These are phyloP conservation scores for Debaryomycetaceae sp. DNA, from an alignment of 1,139 yeast species.

Conservation along the genomic window DNA sequence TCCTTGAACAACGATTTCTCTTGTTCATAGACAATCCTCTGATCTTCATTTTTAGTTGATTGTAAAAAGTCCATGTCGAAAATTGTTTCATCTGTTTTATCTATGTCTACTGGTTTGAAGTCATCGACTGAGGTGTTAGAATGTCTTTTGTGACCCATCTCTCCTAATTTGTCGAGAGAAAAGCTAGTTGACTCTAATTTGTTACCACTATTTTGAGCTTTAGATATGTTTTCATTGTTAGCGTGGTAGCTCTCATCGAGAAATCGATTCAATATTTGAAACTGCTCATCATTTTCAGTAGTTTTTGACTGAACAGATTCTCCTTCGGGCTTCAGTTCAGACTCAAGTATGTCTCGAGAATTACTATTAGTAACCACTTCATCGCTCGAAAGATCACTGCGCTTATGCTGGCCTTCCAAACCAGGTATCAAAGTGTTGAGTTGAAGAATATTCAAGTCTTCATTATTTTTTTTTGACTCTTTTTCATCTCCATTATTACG, in stretches of 20 bases:
- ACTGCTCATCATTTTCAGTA: background rate
- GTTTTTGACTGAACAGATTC: background rate
- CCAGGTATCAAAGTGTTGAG: background rate
- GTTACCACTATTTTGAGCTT: background rate
- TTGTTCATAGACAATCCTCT: slow-evolving; percentile 14
- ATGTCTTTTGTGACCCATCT: no score
- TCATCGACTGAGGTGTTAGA: slow-evolving; percentile 3
- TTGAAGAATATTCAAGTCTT: background rate
- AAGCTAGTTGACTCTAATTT: background rate
- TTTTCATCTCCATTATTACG: background rate
- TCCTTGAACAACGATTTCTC: slow-evolving; percentile 23
- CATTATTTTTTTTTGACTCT: no score
- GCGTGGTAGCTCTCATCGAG: slow-evolving; percentile 1
- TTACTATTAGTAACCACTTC: no score
- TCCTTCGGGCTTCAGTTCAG: no score
- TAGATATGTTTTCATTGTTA: background rate
- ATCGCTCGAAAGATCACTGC: no score
- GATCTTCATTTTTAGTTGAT: slow-evolving; percentile 2
- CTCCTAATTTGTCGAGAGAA: background rate
- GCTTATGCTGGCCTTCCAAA: background rate
- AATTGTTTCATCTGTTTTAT: slow-evolving; percentile 14
- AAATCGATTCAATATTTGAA: slow-evolving; percentile 3
- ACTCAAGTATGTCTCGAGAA: no score
- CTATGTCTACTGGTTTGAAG: slow-evolving; percentile 11
- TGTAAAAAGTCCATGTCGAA: slow-evolving; percentile 14